Percentiles rank a stretch among this genome's conserved stretches.
phyloP scores from a whole-genome alignment of 441 rosid species.

The Pelargonium citronellum region DNA sequence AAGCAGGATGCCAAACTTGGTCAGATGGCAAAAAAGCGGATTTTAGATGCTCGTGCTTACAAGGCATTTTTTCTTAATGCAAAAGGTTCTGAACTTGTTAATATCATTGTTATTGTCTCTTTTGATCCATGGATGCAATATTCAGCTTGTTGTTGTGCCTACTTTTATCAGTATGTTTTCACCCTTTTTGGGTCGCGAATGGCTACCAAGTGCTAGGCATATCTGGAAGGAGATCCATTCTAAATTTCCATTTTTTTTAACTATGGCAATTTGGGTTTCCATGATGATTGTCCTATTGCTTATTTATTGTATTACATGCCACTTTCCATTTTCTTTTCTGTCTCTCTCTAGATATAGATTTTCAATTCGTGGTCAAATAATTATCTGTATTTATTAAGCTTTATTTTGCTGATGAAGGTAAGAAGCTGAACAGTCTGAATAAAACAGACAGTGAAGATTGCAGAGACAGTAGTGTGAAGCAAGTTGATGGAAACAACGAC shows the following conservation, averaged over 20 bases:
- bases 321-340: too few species aligned
- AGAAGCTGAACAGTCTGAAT: constrained; percentile 15
- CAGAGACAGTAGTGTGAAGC: constrained; percentile 16
- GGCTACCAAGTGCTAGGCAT: background rate
- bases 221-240: constrained; percentile 5
- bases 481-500: constrained; percentile 15
- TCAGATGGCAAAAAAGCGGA: constrained; percentile 21
- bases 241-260: constrained; percentile 5
- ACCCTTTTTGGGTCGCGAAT: background rate
- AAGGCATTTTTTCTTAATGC: constrained; percentile 32
- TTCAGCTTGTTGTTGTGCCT: background rate
- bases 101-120: background rate
- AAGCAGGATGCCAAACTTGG: constrained; percentile 11
- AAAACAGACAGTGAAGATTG: constrained; percentile 7
- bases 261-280: too few species aligned
- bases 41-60: constrained; percentile 36
- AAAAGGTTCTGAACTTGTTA: constrained; percentile 23
- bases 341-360: background rate
- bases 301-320: too few species aligned
- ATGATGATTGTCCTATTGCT: too few species aligned
- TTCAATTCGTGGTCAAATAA: background rate
- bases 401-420: constrained; percentile 19
- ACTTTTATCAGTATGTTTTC: background rate
- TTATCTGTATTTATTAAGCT: background rate
- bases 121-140: background rate